Base-by-base conservation (phyloP, 306 rosid genomes). In the Begonia loranthoides region DNA sequence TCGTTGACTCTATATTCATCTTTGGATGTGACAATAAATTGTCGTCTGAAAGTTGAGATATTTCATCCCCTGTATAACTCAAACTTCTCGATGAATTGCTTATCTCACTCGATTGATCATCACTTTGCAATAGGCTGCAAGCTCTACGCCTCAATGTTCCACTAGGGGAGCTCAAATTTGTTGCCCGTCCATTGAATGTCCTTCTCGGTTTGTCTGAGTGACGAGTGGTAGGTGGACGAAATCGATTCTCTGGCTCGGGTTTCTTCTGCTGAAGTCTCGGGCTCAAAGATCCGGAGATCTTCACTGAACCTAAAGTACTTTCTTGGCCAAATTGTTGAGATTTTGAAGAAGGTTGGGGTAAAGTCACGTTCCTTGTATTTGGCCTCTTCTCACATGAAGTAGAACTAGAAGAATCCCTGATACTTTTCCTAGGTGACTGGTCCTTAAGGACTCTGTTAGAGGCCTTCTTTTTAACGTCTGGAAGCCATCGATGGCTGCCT, bases 231-330 rank as follows among this genome's bases (percentile, higher is more conserved):
- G 86, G 87, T 2, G 83, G 79, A 55, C 75, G 78, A 52, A 89
- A 77, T 52, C 76, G 75, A 67, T 68, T 89, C 67, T 76, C 95
- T 65, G 70, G 62, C 64, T 84, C 89, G 56, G 62, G 65, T 73
- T 75, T 89, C 81, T 76, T 81, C 75, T 65, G 84, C 56, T 70
- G 94, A 66, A 79, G 66, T 70, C 84, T 84, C 11, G 95, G 97
- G 68, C 97, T 88, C 59, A 75, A 73, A 14, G 93, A 71, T 52
- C 83, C 80, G 3, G 84, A 62, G 67, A 67, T 72, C 73, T 75
- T 89, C 17, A 46, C 71, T 49, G 81, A 67, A 59, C 62, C 69
- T 49, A 56, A 51, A 53, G 50, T 40, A 53, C 59, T 74, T 60
- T 79, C 89, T 51, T 54, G 73, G n/a, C 57, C 61, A 39, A 57